These are phyloP conservation scores for Lizanozyma gosingica DNA, from an alignment of 1,139 yeast genomes.

Conservation along the genomic window DNA sequence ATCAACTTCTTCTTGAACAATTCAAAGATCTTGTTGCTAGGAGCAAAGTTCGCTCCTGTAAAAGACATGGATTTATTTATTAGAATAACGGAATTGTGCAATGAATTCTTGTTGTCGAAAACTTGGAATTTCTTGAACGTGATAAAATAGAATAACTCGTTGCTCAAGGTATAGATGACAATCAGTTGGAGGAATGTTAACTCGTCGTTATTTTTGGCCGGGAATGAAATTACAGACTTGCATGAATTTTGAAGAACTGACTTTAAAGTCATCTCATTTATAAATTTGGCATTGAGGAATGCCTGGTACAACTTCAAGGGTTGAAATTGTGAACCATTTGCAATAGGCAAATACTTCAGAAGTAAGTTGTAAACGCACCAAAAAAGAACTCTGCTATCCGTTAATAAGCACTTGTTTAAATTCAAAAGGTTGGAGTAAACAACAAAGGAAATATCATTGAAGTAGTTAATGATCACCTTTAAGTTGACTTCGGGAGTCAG, in stretches of 20 bases:
- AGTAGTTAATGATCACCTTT: conserved; percentile 23
- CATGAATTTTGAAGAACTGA: background rate
- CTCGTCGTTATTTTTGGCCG: background rate
- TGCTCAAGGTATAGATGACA: conserved; percentile 25
- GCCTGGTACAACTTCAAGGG: conserved; percentile 7
- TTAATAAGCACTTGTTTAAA: background rate
- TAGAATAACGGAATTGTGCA: conserved; percentile 32
- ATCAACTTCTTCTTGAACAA: conserved; percentile 30
- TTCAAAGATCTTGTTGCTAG: conserved; percentile 15
- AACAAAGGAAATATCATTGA: conserved; percentile 21
- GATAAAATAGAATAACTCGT: conserved; percentile 24
- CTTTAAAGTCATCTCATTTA: conserved; percentile 11
- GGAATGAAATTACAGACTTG: background rate
- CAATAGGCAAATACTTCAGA: background rate
- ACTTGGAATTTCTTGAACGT: conserved; percentile 15
- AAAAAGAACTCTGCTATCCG: background rate
- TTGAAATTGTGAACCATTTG: conserved; percentile 10
- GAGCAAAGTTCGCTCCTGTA: background rate
- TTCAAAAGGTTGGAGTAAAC: background rate
- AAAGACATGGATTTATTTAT: conserved; percentile 24
- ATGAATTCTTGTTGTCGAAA: conserved; percentile 20
- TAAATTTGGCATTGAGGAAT: conserved; percentile 12
- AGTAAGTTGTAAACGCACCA: background rate
- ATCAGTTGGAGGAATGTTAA: conserved; percentile 7
- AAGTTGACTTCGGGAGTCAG: conserved; percentile 11